A percentile compares a stretch with the other conserved stretches of the same genome.
Evolutionary conservation across 768 basidiomycete species (phyloP).

Genomic region (Hypholoma sublateritium): DNA sequence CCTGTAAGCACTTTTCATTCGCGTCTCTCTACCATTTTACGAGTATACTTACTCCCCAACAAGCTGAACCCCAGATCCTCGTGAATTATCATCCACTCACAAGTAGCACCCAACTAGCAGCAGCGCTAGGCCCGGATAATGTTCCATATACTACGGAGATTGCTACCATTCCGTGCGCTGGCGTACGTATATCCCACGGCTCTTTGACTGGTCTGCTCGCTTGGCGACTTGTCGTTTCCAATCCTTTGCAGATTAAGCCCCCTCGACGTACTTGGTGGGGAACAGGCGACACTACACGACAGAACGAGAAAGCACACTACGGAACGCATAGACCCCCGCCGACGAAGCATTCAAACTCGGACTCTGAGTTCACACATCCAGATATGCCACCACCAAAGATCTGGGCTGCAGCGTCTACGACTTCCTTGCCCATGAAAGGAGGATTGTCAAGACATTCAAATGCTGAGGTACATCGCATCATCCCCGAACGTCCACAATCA

Average conservation of each 20-base stretch:
- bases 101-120: slow-evolving; percentile 16
- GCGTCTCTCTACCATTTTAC: background rate
- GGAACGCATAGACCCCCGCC: background rate
- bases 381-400: background rate
- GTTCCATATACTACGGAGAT: slow-evolving; percentile 26
- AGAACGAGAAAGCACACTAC: background rate
- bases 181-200: slow-evolving; percentile 29
- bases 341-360: background rate
- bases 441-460: background rate
- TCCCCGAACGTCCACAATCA: background rate
- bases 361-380: background rate
- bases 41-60: background rate
- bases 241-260: slow-evolving; percentile 7
- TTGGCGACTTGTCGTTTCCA: slow-evolving; percentile 30
- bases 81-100: slow-evolving; percentile 9
- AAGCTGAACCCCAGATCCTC: background rate
- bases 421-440: background rate
- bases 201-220: slow-evolving; percentile 28
- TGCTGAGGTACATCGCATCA: background rate
- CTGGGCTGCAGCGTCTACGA: background rate
- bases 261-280: slow-evolving; percentile 15
- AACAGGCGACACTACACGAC: background rate
- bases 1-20: background rate
- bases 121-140: slow-evolving; percentile 28
- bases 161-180: slow-evolving; percentile 30